Base-by-base conservation (phyloP, 495 filamentous ascomycete species). In the Annulohypoxylon maeteangense region DNA sequence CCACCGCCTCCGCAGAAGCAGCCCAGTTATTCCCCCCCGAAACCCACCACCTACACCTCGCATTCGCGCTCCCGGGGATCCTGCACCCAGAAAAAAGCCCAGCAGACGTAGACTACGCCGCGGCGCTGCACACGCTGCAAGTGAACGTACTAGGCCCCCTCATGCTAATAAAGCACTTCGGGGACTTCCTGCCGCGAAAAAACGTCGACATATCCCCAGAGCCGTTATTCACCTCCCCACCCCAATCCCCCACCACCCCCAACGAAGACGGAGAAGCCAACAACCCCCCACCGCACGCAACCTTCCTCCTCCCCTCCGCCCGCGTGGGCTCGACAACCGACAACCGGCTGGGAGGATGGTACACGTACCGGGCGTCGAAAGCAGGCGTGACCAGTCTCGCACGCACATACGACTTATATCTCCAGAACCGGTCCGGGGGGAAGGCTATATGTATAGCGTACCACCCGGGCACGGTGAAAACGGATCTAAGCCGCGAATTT, bases 381-480 rank as follows among this genome's bases (percentile, higher is more conserved):
- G 87, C 91, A 8, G 90, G 84, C 0, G 86, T 95, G 3, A 94
- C 90, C 62, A 87, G 87, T 62, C 40, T 93, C 20, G 87, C 87
- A 2, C 92, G 90, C 77, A 90, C 86, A 0, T 88, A 95, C 69
- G 93, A 95, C 78, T 77, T 90, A n/a, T 85, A 91, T 72, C 76
- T 95, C 38, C 76, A 75, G 55, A 76, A 79, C 16, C 80, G 80
- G 12, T 83, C 85, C 44, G 87, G 83, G 0, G 84, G 85, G 3
- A 88, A 86, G 44, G 90, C 89, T 0, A 80, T 94, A 66, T 86
- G 85, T 0, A 80, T 97, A 4, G 85, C 83, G n/a, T 81, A 95
- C 77, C 93, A 96, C 81, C 93, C 92, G 4, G 92, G 93, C 1
- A 95, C 92, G 7, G 92, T 96, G 40, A 89, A 87, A 78, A 94